Base-by-base conservation (phyloP, 1,284 basidiomycete genomes). In the Mrakiaceae sp. region DNA sequence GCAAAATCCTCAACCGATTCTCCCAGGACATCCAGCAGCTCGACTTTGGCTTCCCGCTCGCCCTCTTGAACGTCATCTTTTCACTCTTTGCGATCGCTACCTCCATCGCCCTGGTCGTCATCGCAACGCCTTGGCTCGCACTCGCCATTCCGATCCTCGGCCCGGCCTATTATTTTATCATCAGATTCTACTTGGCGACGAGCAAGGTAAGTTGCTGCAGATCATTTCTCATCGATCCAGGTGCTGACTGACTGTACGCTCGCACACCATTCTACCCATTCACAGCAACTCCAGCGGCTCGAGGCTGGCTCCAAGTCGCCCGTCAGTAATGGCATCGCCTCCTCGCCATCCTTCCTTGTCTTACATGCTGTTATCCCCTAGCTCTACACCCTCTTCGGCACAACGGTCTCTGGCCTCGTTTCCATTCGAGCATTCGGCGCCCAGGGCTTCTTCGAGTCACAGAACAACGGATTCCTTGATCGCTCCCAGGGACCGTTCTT, bases 1-100 rank as follows among this genome's bases (percentile, higher is more conserved):
- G 64, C 44, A 65, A 60, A 16, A 47, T 65, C 27, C 47, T 65
- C 16, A 65, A 65, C 39, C 64, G 64, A 10, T 65, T 60, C 52
- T 60, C 51, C 0, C 57, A 59, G 49, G 62, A 64, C 56, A 64
- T 64, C 54, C 62, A 64, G 51, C 8, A 47, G 43, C 11, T 16
- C 39, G 62, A 64, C n/a, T 60, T 64, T 39, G 27, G 27, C 27
- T 27, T 27, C 27, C 27, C 27, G 5, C 58, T 60, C 6, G 42
- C n/a, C 5, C 12, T 60, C 39, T 12, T 64, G 7, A 50, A 16
- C 42, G 5, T 52, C 40, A 44, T 61, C 5, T 10, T 61, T 16
- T 14, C 50, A 3, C 27, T 44, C 4, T 47, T 12, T 14, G 3
- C 8, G 14, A 12, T 27, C 12, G 6, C 53, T 39, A n/a, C 16